phyloP scores from a whole-genome alignment of 345 rosid genomes.

The Gossypium thurberi region DNA sequence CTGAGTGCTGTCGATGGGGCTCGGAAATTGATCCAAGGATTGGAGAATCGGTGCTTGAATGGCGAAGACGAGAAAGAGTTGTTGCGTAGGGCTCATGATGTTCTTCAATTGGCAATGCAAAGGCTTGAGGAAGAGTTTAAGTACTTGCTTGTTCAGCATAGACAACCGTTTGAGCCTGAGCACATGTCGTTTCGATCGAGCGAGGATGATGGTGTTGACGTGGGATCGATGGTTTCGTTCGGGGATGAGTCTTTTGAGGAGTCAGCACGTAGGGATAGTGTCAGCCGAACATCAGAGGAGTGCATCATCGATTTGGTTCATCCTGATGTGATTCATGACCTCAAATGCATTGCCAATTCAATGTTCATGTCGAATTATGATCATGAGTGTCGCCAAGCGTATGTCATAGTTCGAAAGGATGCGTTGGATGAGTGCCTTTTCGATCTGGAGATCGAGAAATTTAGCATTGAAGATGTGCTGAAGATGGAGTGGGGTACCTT shows the following conservation, averaged over 20 bases:
- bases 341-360: slow-evolving; percentile 56
- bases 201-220: slow-evolving; percentile 50
- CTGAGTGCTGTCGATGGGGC: slow-evolving; percentile 52
- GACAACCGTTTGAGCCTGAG: slow-evolving; percentile 63
- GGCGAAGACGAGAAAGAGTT: slow-evolving; percentile 31
- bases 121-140: slow-evolving; percentile 87
- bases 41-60: slow-evolving; percentile 32
- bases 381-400: slow-evolving; percentile 73
- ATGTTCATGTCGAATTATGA: slow-evolving; percentile 64
- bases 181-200: slow-evolving; percentile 56
- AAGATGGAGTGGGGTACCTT: slow-evolving; percentile 70
- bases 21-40: slow-evolving; percentile 40
- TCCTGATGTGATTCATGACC: slow-evolving; percentile 57
- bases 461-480: slow-evolving; percentile 78
- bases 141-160: slow-evolving; percentile 58
- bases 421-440: slow-evolving; percentile 72
- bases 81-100: slow-evolving; percentile 57
- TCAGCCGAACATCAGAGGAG: slow-evolving; percentile 53
- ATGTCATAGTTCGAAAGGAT: slow-evolving; percentile 51
- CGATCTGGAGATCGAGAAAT: slow-evolving; percentile 68
- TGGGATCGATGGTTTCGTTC: slow-evolving; percentile 39
- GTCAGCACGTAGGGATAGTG: slow-evolving; percentile 39
- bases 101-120: slow-evolving; percentile 77
- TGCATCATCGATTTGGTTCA: slow-evolving; percentile 55
- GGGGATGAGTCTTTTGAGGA: slow-evolving; percentile 62